Evolutionary conservation across 1,139 yeast genomes (phyloP).

Genomic region (Kodamaea sp.): DNA sequence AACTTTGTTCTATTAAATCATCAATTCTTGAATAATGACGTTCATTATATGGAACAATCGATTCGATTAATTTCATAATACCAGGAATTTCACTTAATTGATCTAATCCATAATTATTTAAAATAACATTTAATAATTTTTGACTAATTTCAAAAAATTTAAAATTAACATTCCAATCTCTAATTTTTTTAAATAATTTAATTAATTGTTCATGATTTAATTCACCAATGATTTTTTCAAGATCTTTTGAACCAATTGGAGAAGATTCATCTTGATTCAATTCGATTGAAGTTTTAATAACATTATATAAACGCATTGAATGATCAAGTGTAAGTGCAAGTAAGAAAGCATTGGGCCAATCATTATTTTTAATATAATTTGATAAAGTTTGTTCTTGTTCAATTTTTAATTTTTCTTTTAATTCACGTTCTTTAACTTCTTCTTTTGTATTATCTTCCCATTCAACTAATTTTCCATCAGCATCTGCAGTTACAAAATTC

Average conservation of each 20-base stretch:
- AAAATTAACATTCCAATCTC: conserved; percentile 95
- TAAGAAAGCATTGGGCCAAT: conserved; percentile 86
- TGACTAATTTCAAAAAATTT: conserved; percentile 80
- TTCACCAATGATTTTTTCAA: conserved; percentile 61
- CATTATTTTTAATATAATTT: conserved; percentile 64
- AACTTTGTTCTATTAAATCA: conserved; percentile 79
- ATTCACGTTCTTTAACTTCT: conserved; percentile 37
- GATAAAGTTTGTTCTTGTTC: conserved; percentile 86
- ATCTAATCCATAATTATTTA: conserved; percentile 52
- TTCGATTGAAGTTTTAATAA: conserved; percentile 50
- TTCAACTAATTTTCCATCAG: conserved; percentile 84
- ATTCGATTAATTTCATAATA: conserved; percentile 63
- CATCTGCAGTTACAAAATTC: conserved; percentile 80
- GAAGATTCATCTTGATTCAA: conserved; percentile 44
- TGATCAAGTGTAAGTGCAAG: conserved; percentile 83
- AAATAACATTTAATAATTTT: conserved; percentile 60
- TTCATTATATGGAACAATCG: conserved; percentile 79
- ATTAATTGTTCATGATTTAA: conserved; percentile 60
- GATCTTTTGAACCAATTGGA: conserved; percentile 54
- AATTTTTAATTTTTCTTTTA: conserved; percentile 52
- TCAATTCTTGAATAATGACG: conserved; percentile 78
- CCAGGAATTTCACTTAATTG: conserved; percentile 64
- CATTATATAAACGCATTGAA: conserved; percentile 77
- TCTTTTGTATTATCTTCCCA: conserved; percentile 90
- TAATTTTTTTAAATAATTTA: conserved; percentile 62